Evolutionary conservation across 257 asterid genomes (phyloP), one percentile per base, ranked within the genome.

Genomic region (Eucommia ulmoides): DNA sequence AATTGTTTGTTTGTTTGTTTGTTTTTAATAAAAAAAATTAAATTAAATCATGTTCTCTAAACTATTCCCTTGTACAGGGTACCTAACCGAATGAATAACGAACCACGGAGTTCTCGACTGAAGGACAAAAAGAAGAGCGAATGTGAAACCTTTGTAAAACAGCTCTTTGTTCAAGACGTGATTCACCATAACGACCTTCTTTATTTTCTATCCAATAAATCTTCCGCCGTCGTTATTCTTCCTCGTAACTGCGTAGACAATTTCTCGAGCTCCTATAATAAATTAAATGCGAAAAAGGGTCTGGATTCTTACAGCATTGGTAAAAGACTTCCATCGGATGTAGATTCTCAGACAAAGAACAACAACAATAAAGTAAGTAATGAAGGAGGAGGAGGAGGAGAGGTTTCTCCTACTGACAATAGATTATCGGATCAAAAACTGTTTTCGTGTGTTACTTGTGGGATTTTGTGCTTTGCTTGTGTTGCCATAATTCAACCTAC

Each of bases 381-480:
- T 45, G 78, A 56, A 41, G 48, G 51, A 42, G 77, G 67, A 59
- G 74, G 60, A 72, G 53, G 65, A 61, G 68, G n/a, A n/a, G n/a
- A n/a, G n/a, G n/a, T n/a, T n/a, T n/a, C 80, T 61, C 79, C 59
- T 51, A 24, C 69, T 58, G 93, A n/a, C n/a, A n/a, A 66, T 55
- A 70, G 70, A 41, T 60, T 65, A 23, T 66, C 72, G 2, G 71
- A 78, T 52, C 88, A 80, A 62, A 89, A 93, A 56, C 81, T 91
- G 35, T 91, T 86, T 72, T 86, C 99, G 23, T 91, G 99, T 14
- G 94, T 83, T 52, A 79, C 96, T 65, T 91, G 99, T 72, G 99
- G 99, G 77, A 81, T 91, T 58, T 68, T 91, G 70, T 91, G 99
- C 67, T 91, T 78, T 64, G 72, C 93, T 45, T 91, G 94, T 67